A percentile compares a stretch with the other conserved stretches of the same genome.
Evolutionary conservation across 495 filamentous ascomycete species (phyloP).

Genomic region (Physcia stellaris): DNA sequence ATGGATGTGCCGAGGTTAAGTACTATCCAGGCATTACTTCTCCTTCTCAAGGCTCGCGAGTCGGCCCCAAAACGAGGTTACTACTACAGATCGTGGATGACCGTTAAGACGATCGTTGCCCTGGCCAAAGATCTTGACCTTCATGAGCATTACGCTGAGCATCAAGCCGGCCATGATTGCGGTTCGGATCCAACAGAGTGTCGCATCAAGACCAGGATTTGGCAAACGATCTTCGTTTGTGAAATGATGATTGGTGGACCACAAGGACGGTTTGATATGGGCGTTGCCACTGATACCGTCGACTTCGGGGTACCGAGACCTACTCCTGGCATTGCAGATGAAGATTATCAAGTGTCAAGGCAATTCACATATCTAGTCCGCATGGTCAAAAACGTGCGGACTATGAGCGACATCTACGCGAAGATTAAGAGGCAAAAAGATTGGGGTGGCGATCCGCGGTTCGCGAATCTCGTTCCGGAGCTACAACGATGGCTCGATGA

Average conservation of each 20-base stretch:
- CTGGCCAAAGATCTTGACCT: slow-evolving; percentile 91
- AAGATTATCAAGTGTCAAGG: slow-evolving; percentile 63
- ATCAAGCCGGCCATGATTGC: slow-evolving; percentile 58
- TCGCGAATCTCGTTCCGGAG: slow-evolving; percentile 61
- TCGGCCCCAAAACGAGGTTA: slow-evolving; percentile 86
- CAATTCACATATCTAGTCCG: slow-evolving; percentile 72
- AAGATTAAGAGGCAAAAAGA: slow-evolving; percentile 65
- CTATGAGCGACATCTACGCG: slow-evolving; percentile 60
- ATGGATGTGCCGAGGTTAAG: slow-evolving; percentile 89
- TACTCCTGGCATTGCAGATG: slow-evolving; percentile 53
- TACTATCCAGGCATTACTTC: slow-evolving; percentile 81
- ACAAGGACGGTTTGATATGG: slow-evolving; percentile 81
- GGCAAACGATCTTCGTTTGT: slow-evolving; percentile 77
- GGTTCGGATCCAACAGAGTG: slow-evolving; percentile 60
- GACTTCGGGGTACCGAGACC: slow-evolving; percentile 57
- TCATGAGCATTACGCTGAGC: slow-evolving; percentile 70
- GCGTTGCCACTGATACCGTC: slow-evolving; percentile 60
- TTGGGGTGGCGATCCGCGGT: slow-evolving; percentile 79
- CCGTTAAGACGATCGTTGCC: slow-evolving; percentile 75
- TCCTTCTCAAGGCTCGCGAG: slow-evolving; percentile 85
- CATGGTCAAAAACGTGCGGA: slow-evolving; percentile 63
- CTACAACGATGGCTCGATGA: slow-evolving; percentile 63
- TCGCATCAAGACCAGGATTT: slow-evolving; percentile 69
- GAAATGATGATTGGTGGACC: slow-evolving; percentile 92
- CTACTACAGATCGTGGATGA: slow-evolving; percentile 97